Percentiles rank a stretch among this genome's conserved stretches.
phyloP scores from a whole-genome alignment of 2,329 filamentous ascomycete genomes.

The Hypoxylon sp. region DNA sequence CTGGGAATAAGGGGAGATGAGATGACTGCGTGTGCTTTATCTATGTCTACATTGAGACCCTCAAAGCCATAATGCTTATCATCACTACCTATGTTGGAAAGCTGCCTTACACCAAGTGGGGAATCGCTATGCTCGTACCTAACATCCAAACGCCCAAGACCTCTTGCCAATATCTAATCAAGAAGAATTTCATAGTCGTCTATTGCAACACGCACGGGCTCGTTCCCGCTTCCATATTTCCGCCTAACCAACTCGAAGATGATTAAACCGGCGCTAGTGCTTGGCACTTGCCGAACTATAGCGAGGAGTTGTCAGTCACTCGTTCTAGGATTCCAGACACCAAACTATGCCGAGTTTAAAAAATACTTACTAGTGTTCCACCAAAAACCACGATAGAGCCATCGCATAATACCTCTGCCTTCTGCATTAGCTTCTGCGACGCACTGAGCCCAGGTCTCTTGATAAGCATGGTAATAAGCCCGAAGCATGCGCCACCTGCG shows the following conservation, averaged over 20 bases:
- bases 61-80: slow-evolving; percentile 5
- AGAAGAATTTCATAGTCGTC: slow-evolving; percentile 81
- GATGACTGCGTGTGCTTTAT: slow-evolving; percentile 10
- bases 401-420: slow-evolving; percentile 70
- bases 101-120: slow-evolving; percentile 24
- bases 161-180: slow-evolving; percentile 51
- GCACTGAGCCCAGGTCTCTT: slow-evolving; percentile 75
- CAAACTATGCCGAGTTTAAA: background rate
- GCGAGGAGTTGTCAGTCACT: slow-evolving; percentile 11
- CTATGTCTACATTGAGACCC: slow-evolving; percentile 23
- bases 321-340: background rate
- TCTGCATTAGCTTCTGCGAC: slow-evolving; percentile 68
- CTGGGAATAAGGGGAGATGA: slow-evolving; percentile 54
- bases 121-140: slow-evolving; percentile 16
- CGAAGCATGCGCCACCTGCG: slow-evolving; percentile 68
- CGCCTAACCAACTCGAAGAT: slow-evolving; percentile 83
- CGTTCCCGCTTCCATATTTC: slow-evolving; percentile 76
- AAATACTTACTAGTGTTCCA: slow-evolving; percentile 68
- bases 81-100: slow-evolving; percentile 9
- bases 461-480: slow-evolving; percentile 79
- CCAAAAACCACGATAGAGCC: slow-evolving; percentile 81
- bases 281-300: slow-evolving; percentile 76
- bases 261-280: slow-evolving; percentile 81
- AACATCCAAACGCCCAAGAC: slow-evolving; percentile 16
- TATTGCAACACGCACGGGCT: slow-evolving; percentile 74